Base-by-base conservation (phyloP, 805 yeast genomes). In the Lipomyces yamanashiensis region DNA sequence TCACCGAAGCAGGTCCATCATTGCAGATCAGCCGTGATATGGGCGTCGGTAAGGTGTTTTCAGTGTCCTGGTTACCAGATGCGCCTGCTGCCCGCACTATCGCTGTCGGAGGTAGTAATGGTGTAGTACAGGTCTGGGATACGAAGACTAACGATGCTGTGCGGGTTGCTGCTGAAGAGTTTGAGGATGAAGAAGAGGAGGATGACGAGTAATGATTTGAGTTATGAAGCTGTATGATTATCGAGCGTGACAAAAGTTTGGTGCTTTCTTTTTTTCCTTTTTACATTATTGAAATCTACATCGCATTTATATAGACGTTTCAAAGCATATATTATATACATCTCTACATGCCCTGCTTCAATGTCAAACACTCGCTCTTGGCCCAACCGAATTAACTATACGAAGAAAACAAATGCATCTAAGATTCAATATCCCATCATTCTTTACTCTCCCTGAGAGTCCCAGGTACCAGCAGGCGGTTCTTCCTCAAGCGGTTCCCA, bases 81-180 rank as follows among this genome's bases (percentile, higher is more conserved):
- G 77, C 84, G 61, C 89, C 88, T 52, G 85, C 92, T 1, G 98
- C 98, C 66, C 84, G 88, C 74, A 58, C 57, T 2, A 75, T 95
- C 67, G 86, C 87, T 21, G 83, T 91, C 66, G 98, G 97, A 70
- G 99, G 99, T 72, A 90, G 89, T 49, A 82, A 83, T 58, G 88
- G 92, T 17, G 88, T 89, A 13, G 80, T 95, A 75, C 92, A 92
- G 79, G 83, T 95, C 79, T 95, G 98, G 96, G 98, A 95, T 77
- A 82, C 87, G 8, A 89, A 92, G 75, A 84, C 90, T 58, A 95
- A 95, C 78, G 80, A 84, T 66, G 82, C 93, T 15, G 92, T 92
- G 19, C 84, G 97, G 72, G 80, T 80, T 53, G 78, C 88, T 2
- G 87, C 93, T 76, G 84, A 82, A 54, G 81, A 78, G 10, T 87